Conservation (phyloP, 2,329 filamentous ascomycete species). For the Colletotrichum sp. region DNA sequence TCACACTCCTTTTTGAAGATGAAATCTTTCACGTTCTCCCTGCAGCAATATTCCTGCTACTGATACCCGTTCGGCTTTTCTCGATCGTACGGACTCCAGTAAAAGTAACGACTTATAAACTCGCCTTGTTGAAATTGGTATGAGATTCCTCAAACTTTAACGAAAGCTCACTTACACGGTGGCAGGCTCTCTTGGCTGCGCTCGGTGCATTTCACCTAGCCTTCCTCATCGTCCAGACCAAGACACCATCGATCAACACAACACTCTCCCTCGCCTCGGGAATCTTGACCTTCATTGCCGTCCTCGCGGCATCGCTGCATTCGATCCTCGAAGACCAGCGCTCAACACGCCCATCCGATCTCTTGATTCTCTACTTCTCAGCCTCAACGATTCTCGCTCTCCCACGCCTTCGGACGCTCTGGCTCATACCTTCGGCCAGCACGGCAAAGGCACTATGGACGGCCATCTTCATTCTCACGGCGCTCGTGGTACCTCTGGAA, state of each 20-base stretch:
- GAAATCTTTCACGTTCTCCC: neutral
- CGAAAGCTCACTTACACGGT: neutral
- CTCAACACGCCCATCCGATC: neutral
- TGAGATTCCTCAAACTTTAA: neutral
- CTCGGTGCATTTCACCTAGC: neutral
- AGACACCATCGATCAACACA: neutral
- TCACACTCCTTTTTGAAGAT: neutral
- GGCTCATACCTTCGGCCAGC: neutral
- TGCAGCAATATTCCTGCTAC: neutral
- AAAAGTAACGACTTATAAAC: neutral
- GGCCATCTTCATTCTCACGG: neutral
- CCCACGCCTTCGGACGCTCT: neutral
- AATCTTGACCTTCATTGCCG: neutral
- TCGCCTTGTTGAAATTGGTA: neutral
- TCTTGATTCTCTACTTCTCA: neutral
- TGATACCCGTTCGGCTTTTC: neutral
- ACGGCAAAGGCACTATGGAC: neutral
- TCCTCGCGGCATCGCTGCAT: neutral
- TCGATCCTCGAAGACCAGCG: constrained; percentile 2
- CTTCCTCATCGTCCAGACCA: neutral
- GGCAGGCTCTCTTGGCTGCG: neutral
- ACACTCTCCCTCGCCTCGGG: neutral
- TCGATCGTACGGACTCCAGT: neutral
- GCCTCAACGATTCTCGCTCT: neutral
- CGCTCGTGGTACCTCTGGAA: constrained; percentile 21